Base-by-base conservation (phyloP, 2,329 filamentous ascomycete genomes). In the Stemphylium lycopersici region DNA sequence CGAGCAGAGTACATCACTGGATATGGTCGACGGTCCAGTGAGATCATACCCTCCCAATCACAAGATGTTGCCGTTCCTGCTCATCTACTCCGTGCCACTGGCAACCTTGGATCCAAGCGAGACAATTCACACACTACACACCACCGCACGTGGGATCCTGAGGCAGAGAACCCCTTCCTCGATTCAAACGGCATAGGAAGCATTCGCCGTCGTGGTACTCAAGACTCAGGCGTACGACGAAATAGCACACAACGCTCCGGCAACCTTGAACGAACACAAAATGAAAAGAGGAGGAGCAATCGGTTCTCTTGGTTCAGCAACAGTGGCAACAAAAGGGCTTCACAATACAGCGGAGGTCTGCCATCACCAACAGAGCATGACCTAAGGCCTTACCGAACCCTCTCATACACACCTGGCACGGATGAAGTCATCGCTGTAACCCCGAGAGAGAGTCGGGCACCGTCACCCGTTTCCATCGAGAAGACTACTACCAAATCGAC, bases 61-160 rank as follows among this genome's bases (percentile, higher is more conserved):
- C 54, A 63, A 41, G 58, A 66, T 56, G 63, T 66, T 40, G 51
- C 59, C 22, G 62, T 67, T 43, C 62, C 64, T 33, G 61, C 58
- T 13, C 62, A 67, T 42, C 64, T 67, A 16, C 50, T 67, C 20
- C 64, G 60, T 47, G 49, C 59, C 13, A 57, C 58, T 33, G 55
- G 50, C 5, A 59, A 58, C 24, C 49, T 59, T 39, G 57, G 56
- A 26, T 64, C 64, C 2, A 50, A 57, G 34, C 59, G 64, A 24
- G 62, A 65, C 26, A 51, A 46, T 15, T 44, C 38, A 31, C 48
- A 53, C 12, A 39, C 48, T 18, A 41, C 52, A 41, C 52, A 54
- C 11, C 40, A 47, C 10, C 56, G 42, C n/a, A 16, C 31, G 20
- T 67, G 64, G 64, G 54, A 59, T 6, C 59, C 61, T 39, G 55